Conservation (phyloP, 768 basidiomycete genomes). For the Megacollybia marginata region DNA sequence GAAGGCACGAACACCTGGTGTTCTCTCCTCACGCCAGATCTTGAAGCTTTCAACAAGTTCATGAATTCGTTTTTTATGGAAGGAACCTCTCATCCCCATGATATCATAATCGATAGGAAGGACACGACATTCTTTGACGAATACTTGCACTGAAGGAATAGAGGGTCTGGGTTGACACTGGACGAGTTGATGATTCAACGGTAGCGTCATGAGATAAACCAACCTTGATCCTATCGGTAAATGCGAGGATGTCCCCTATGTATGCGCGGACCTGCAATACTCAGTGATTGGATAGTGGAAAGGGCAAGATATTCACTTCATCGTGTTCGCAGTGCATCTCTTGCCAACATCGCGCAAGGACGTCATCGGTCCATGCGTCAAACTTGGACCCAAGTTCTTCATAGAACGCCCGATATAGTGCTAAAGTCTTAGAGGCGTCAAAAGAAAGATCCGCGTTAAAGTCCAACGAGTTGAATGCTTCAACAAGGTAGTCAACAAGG, state of each 20-base stretch:
- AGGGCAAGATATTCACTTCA: slow-evolving; percentile 40
- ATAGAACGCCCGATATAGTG: slow-evolving; percentile 63
- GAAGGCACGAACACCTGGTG: slow-evolving; percentile 71
- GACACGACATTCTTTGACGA: slow-evolving; percentile 61
- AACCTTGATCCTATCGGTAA: slow-evolving; percentile 68
- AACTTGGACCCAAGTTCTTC: slow-evolving; percentile 79
- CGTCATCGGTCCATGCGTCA: slow-evolving; percentile 65
- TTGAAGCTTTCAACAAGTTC: slow-evolving; percentile 60
- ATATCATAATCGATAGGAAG: slow-evolving; percentile 56
- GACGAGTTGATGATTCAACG: not conserved
- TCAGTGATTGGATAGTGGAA: slow-evolving; percentile 1
- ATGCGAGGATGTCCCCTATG: slow-evolving; percentile 68
- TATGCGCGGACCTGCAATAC: slow-evolving; percentile 55
- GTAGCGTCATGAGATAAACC: slow-evolving; percentile 4
- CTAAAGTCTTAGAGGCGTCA: slow-evolving; percentile 64
- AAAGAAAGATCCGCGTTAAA: slow-evolving; percentile 80
- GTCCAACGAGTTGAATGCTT: slow-evolving; percentile 59
- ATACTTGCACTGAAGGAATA: slow-evolving; percentile 48
- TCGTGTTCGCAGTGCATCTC: slow-evolving; percentile 75
- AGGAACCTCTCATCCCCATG: slow-evolving; percentile 63
- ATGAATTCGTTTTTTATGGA: slow-evolving; percentile 50
- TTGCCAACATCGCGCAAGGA: slow-evolving; percentile 60
- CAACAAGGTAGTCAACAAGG: slow-evolving; percentile 65
- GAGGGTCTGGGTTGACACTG: slow-evolving; percentile 65
- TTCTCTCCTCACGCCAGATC: slow-evolving; percentile 61